These are phyloP conservation scores for Puccinia triticina DNA, from an alignment of 1,284 basidiomycete genomes.

Conservation along the genomic window DNA sequence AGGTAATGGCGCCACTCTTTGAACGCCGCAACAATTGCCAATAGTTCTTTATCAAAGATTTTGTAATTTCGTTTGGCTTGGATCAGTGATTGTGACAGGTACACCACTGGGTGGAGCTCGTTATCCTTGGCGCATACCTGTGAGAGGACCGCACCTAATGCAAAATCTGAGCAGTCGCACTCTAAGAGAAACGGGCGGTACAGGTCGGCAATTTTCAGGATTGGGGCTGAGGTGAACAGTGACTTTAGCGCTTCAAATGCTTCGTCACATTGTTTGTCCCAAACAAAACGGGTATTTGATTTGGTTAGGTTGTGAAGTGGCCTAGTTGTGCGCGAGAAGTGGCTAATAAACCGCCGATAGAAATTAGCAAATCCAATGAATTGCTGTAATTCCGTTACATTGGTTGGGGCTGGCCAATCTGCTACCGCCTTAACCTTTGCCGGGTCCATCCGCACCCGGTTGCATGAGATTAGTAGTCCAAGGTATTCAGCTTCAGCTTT, in stretches of 20 bases:
- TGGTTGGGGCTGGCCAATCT: too few species aligned
- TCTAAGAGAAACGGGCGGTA: constrained; percentile 4
- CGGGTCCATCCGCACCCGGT: too few species aligned
- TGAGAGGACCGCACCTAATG: not conserved
- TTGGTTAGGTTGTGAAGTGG: not conserved
- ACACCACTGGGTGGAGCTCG: constrained; percentile 20
- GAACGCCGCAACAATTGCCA: not conserved
- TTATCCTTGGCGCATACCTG: not conserved
- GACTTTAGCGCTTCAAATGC: constrained; percentile 3
- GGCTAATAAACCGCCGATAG: too few species aligned
- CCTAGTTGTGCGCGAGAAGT: not conserved
- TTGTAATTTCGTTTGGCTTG: not conserved
- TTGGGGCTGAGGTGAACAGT: not conserved
- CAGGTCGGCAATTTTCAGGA: constrained; percentile 11
- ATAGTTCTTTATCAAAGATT: constrained; percentile 30
- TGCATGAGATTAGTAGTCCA: too few species aligned
- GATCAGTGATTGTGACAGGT: not conserved
- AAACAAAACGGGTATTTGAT: not conserved
- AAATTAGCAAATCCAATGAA: too few species aligned
- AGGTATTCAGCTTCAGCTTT: too few species aligned
- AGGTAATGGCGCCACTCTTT: too few species aligned
- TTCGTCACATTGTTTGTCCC: not conserved
- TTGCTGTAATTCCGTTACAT: too few species aligned
- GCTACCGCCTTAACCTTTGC: too few species aligned
- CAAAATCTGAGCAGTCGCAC: constrained; percentile 35